These are phyloP conservation scores for Silene vulgaris DNA, from an alignment of 179 eudicot species.

Conservation along the genomic window DNA sequence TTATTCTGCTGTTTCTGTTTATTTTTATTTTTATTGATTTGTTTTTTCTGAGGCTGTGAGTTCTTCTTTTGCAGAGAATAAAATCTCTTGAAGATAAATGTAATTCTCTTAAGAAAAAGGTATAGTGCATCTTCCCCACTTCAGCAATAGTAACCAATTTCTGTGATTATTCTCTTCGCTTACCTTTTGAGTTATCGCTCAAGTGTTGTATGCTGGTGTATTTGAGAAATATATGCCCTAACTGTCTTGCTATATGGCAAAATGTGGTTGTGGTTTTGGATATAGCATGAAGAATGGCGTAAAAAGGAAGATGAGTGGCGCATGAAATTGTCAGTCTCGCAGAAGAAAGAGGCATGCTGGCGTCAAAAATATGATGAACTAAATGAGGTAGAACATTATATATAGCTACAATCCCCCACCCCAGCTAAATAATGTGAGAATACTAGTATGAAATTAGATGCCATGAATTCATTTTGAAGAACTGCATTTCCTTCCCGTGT, in stretches of 20 bases:
- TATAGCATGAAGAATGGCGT: slow-evolving; percentile 51
- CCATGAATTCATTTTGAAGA: neutral
- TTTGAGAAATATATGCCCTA: neutral
- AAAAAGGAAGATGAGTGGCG: slow-evolving; percentile 53
- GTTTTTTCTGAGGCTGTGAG: neutral
- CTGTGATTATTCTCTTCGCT: neutral
- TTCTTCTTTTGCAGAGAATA: slow-evolving; percentile 51
- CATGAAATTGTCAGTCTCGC: slow-evolving; percentile 42
- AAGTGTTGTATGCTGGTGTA: neutral
- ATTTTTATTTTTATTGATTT: neutral
- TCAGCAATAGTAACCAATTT: slow-evolving; percentile 5
- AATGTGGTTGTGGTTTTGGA: slow-evolving; percentile 3
- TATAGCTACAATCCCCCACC: neutral
- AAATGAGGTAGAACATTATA: slow-evolving; percentile 35
- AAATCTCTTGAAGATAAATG: slow-evolving; percentile 67
- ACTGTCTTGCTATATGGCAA: neutral
- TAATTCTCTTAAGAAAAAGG: slow-evolving; percentile 58
- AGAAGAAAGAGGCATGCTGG: slow-evolving; percentile 55
- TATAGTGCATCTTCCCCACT: slow-evolving; percentile 24
- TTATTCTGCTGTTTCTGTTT: neutral
- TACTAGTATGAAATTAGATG: neutral
- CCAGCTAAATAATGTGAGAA: neutral
- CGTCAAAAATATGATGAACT: slow-evolving; percentile 41
- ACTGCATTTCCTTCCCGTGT: neutral
- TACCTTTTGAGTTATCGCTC: neutral